phyloP scores from a whole-genome alignment of 1,284 basidiomycete genomes.

The Malassezia cuniculi region DNA sequence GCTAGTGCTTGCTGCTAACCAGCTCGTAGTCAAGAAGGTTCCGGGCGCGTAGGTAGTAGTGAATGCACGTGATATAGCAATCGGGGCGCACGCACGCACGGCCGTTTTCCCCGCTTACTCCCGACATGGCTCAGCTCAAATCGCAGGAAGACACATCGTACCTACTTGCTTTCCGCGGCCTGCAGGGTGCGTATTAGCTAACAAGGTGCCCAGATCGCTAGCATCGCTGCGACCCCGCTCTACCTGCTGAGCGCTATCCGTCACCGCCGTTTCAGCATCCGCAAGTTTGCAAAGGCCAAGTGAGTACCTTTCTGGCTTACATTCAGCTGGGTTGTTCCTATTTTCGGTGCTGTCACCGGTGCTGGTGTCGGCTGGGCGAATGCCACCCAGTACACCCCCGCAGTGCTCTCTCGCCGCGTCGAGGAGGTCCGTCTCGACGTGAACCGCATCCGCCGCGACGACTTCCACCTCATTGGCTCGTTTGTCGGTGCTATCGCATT shows the following conservation, averaged over 20 bases:
- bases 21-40: no score
- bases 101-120: no score
- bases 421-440: slow-evolving; percentile 14
- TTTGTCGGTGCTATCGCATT: slow-evolving; percentile 31
- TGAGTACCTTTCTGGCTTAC: slow-evolving; percentile 2
- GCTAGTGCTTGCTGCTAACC: not conserved
- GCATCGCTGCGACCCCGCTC: slow-evolving; percentile 31
- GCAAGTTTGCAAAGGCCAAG: slow-evolving; percentile 28
- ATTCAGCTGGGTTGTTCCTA: slow-evolving; percentile 26
- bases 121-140: not conserved
- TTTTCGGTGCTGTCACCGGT: slow-evolving; percentile 19
- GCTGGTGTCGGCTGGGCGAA: slow-evolving; percentile 18
- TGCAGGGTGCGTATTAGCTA: slow-evolving; percentile 6
- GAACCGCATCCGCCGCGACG: slow-evolving; percentile 24
- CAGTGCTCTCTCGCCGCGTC: slow-evolving; percentile 13
- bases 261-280: slow-evolving; percentile 21
- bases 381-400: slow-evolving; percentile 15
- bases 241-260: slow-evolving; percentile 23
- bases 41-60: no score
- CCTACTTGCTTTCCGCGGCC: slow-evolving; percentile 6
- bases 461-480: slow-evolving; percentile 34
- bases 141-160: slow-evolving; percentile 1
- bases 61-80: no score
- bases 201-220: slow-evolving; percentile 24
- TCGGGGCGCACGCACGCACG: no score